Conservation (phyloP, 1,284 basidiomycete genomes). For the Cutaneotrichosporon arboriforme region DNA sequence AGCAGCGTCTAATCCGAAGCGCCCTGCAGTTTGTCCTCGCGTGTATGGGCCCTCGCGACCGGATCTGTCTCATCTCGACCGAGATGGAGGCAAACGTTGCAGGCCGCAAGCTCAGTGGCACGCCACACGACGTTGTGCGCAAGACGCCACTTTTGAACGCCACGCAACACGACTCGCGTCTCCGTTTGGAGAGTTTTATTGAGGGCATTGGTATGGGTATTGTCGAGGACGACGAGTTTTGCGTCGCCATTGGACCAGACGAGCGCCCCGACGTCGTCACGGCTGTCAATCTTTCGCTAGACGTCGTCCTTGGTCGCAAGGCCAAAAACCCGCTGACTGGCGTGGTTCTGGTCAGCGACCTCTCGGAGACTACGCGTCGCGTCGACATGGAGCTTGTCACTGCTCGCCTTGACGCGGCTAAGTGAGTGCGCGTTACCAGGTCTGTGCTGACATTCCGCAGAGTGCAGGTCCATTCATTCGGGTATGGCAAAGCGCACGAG, state of each 20-base stretch:
- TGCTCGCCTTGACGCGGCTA: conserved; percentile 90
- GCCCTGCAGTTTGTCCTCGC: conserved; percentile 78
- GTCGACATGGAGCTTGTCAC: conserved; percentile 98
- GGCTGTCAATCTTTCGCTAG: conserved; percentile 86
- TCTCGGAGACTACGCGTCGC: conserved; percentile 75
- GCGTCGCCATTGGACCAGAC: conserved; percentile 69
- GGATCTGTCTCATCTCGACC: conserved; percentile 80
- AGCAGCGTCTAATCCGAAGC: conserved; percentile 74
- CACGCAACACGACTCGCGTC: conserved; percentile 63
- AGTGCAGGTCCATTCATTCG: conserved; percentile 92
- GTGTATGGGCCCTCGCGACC: conserved; percentile 66
- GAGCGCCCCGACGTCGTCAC: conserved; percentile 94
- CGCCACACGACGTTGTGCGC: conserved; percentile 58
- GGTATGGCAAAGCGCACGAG: conserved; percentile 93
- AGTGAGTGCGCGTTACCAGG: conserved; percentile 44
- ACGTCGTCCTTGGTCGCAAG: conserved; percentile 89
- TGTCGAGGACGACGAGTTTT: conserved; percentile 54
- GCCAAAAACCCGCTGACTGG: conserved; percentile 80
- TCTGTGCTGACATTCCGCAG: conserved; percentile 20
- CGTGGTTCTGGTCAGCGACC: conserved; percentile 89
- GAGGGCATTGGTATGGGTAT: conserved; percentile 55
- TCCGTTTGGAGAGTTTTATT: conserved; percentile 68
- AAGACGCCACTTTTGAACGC: conserved; percentile 81
- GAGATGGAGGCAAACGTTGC: conserved; percentile 60
- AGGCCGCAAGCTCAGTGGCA: conserved; percentile 59